Conservation (phyloP, 179 eudicot genomes). For the Carnegiea gigantea region DNA sequence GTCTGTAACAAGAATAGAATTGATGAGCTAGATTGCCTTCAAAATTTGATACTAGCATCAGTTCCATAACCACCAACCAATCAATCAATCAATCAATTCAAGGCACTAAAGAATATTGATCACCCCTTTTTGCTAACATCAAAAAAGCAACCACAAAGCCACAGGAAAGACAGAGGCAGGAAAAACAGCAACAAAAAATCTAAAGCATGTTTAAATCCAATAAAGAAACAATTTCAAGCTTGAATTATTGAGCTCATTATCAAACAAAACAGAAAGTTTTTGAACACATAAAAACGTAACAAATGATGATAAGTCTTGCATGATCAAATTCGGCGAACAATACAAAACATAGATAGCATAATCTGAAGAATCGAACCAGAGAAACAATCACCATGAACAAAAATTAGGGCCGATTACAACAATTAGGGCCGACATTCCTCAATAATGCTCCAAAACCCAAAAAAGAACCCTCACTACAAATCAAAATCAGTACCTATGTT, state of each 20-base stretch:
- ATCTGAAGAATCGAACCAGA: neutral
- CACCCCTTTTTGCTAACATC: neutral
- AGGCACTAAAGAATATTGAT: neutral
- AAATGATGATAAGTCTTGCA: neutral
- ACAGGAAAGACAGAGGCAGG: neutral
- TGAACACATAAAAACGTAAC: neutral
- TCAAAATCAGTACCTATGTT: no score
- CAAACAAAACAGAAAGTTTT: neutral
- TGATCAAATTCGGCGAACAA: neutral
- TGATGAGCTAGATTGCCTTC: neutral
- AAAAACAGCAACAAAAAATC: neutral
- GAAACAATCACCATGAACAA: neutral
- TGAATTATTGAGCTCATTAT: neutral
- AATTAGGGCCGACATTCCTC: neutral
- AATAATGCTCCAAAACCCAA: no score
- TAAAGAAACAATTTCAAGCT: no score
- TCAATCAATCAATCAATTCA: neutral
- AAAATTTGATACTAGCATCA: neutral
- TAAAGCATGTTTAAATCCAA: neutral
- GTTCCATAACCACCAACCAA: neutral
- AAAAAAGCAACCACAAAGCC: neutral
- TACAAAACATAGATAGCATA: neutral
- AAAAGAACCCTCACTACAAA: no score
- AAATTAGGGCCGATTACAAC: neutral
- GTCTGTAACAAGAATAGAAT: neutral